These are phyloP conservation scores for Kwoniella dendrophila DNA, from an alignment of 768 basidiomycete species.

Conservation along the genomic window DNA sequence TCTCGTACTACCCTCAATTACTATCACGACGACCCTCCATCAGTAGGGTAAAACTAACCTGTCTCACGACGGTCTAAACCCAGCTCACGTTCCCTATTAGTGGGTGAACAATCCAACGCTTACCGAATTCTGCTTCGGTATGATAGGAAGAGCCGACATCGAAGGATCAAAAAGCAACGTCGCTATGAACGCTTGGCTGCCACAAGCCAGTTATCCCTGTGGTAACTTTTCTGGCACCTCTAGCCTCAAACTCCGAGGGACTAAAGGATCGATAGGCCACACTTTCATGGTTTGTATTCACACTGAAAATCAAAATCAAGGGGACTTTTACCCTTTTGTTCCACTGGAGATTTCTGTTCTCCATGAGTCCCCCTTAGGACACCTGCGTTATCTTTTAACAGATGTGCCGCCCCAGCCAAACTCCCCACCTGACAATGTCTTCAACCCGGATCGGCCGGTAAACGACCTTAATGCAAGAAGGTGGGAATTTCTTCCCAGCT, in stretches of 20 bases:
- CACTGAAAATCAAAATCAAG: slow-evolving; percentile 81
- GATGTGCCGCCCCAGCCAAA: slow-evolving; percentile 76
- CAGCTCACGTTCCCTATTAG: slow-evolving; percentile 74
- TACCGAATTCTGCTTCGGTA: slow-evolving; percentile 77
- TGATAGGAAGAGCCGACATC: slow-evolving; percentile 79
- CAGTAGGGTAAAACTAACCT: slow-evolving; percentile 85
- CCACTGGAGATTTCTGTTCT: slow-evolving; percentile 79
- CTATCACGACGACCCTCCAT: slow-evolving; percentile 73
- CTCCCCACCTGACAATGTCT: slow-evolving; percentile 80
- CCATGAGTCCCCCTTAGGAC: slow-evolving; percentile 75
- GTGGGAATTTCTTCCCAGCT: slow-evolving; percentile 61
- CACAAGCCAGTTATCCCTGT: slow-evolving; percentile 80
- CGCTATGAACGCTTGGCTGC: slow-evolving; percentile 75
- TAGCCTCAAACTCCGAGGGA: slow-evolving; percentile 76
- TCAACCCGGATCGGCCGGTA: slow-evolving; percentile 65
- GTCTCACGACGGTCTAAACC: slow-evolving; percentile 61
- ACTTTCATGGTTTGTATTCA: slow-evolving; percentile 80
- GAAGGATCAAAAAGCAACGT: slow-evolving; percentile 79
- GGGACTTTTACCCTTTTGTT: slow-evolving; percentile 78
- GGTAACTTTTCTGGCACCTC: slow-evolving; percentile 80
- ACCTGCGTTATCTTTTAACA: slow-evolving; percentile 78
- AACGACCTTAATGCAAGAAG: slow-evolving; percentile 60
- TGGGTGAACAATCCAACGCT: slow-evolving; percentile 76
- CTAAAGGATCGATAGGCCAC: slow-evolving; percentile 82
- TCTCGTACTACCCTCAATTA: slow-evolving; percentile 81